A percentile compares a stretch with the other conserved stretches of the same genome.
Evolutionary conservation across 257 asterid species (phyloP).

Genomic region (Penstemon newberryi): DNA sequence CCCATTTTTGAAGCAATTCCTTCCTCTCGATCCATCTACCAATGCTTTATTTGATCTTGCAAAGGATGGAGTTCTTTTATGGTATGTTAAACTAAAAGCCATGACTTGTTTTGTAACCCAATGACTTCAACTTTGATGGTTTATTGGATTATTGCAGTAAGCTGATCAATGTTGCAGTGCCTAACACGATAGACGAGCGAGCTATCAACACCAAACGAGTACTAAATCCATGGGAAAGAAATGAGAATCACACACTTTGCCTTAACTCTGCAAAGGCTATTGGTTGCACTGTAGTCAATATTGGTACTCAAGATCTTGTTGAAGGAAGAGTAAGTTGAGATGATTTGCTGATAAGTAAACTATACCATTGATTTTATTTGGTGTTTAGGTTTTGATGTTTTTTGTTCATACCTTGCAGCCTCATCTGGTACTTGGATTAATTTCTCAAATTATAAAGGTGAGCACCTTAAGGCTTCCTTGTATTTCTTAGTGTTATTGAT

Average conservation of each 20-base stretch:
- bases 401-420: slow-evolving; percentile 61
- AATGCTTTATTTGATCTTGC: slow-evolving; percentile 84
- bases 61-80: slow-evolving; percentile 86
- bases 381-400: slow-evolving; percentile 19
- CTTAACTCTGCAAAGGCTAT: slow-evolving; percentile 98
- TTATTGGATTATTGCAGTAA: slow-evolving; percentile 54
- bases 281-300: slow-evolving; percentile 94
- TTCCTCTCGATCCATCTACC: slow-evolving; percentile 75
- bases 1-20: slow-evolving; percentile 86
- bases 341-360: slow-evolving; percentile 20
- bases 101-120: slow-evolving; percentile 25
- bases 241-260: slow-evolving; percentile 90
- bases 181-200: slow-evolving; percentile 86
- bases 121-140: slow-evolving; percentile 18
- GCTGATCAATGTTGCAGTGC: slow-evolving; percentile 94
- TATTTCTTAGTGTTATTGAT: slow-evolving; percentile 17
- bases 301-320: slow-evolving; percentile 87
- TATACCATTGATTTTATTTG: neutral
- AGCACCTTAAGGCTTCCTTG: slow-evolving; percentile 33
- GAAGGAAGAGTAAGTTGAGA: slow-evolving; percentile 93
- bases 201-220: slow-evolving; percentile 83
- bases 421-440: slow-evolving; percentile 89
- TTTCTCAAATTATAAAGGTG: slow-evolving; percentile 96
- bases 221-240: slow-evolving; percentile 97
- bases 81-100: slow-evolving; percentile 50